A percentile compares a stretch with the other conserved stretches of the same genome.
phyloP scores from a whole-genome alignment of 345 rosid genomes.

The Acer saccharum region DNA sequence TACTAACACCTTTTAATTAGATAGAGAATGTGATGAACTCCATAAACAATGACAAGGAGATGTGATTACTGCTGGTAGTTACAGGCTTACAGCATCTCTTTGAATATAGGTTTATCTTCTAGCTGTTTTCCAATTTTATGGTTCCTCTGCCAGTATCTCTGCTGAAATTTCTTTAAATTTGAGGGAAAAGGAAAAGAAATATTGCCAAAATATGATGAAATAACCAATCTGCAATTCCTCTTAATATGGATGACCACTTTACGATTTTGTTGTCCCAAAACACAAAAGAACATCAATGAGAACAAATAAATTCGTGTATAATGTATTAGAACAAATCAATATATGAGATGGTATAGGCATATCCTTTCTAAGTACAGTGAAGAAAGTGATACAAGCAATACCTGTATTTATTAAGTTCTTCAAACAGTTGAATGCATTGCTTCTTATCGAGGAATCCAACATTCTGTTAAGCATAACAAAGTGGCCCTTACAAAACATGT shows the following conservation, averaged over 20 bases:
- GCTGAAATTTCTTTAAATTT: no score
- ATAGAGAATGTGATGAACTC: not conserved
- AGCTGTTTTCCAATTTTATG: no score
- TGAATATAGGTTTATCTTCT: no score
- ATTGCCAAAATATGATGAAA: no score
- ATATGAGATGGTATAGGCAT: not conserved
- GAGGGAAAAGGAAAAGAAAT: no score
- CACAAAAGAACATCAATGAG: not conserved
- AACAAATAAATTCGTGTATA: not conserved
- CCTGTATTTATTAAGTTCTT: constrained; percentile 89
- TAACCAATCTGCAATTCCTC: no score
- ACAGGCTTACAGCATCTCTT: not conserved
- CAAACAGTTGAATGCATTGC: constrained; percentile 78
- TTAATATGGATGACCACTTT: no score
- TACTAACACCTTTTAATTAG: not conserved
- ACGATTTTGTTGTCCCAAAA: no score
- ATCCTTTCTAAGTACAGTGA: constrained; percentile 1
- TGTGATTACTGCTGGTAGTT: not conserved
- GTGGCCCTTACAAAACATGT: constrained; percentile 15
- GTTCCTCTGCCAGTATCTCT: no score
- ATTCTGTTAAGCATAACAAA: constrained; percentile 46
- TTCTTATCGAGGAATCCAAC: constrained; percentile 63
- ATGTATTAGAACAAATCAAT: no score
- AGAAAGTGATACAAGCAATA: constrained; percentile 26
- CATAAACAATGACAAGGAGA: not conserved